These are phyloP conservation scores for Amylocystis lapponica DNA, from an alignment of 768 basidiomycete genomes.

Conservation along the genomic window DNA sequence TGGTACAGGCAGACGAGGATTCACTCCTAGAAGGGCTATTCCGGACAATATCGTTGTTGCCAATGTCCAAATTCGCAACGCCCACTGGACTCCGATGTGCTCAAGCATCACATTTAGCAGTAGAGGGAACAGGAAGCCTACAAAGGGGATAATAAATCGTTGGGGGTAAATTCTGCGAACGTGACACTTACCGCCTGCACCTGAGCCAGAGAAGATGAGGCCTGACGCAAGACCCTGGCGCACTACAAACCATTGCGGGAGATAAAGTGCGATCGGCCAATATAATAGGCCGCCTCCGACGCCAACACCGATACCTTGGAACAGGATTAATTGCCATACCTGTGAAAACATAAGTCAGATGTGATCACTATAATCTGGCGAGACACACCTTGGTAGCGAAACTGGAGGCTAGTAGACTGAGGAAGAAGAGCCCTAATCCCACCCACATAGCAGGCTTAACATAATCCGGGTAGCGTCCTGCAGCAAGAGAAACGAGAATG, in stretches of 20 bases:
- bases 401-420: slow-evolving; percentile 14
- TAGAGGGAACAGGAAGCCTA: slow-evolving; percentile 19
- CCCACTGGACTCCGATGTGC: slow-evolving; percentile 15
- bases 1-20: slow-evolving; percentile 18
- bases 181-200: slow-evolving; percentile 13
- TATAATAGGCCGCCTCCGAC: slow-evolving; percentile 16
- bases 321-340: slow-evolving; percentile 17
- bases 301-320: slow-evolving; percentile 19
- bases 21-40: slow-evolving; percentile 12
- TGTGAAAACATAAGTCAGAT: not conserved
- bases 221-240: slow-evolving; percentile 17
- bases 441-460: slow-evolving; percentile 12
- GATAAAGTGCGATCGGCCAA: slow-evolving; percentile 9
- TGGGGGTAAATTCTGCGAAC: not conserved
- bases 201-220: slow-evolving; percentile 20
- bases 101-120: slow-evolving; percentile 12
- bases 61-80: slow-evolving; percentile 16
- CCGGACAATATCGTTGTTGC: slow-evolving; percentile 10
- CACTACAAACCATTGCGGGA: slow-evolving; percentile 19
- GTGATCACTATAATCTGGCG: too few species aligned
- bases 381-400: slow-evolving; percentile 15
- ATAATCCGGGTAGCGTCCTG: slow-evolving; percentile 15
- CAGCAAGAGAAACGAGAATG: slow-evolving; percentile 9
- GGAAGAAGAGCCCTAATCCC: slow-evolving; percentile 11
- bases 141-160: not conserved